Evolutionary conservation across 2,329 filamentous ascomycete genomes (phyloP).

Genomic region (Neobulgaria alba): DNA sequence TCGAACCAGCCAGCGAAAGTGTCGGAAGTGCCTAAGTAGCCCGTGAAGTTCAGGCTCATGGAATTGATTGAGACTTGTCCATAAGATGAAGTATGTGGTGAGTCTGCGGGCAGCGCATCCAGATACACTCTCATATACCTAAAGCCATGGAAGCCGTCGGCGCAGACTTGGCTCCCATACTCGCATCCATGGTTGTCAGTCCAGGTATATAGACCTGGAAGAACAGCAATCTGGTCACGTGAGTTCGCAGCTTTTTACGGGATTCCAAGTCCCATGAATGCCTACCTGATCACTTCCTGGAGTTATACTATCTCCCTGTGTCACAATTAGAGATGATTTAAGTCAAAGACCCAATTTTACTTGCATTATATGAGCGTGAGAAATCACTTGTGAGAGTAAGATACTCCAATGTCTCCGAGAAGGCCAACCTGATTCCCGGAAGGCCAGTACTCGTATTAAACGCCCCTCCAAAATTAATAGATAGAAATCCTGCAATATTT

Average conservation of each 20-base stretch:
- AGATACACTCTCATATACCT: conserved; percentile 42
- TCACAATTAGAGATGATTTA: conserved; percentile 6
- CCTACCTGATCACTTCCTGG: conserved; percentile 40
- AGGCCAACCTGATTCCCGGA: conserved; percentile 38
- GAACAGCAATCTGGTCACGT: conserved; percentile 36
- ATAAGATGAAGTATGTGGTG: conserved; percentile 35
- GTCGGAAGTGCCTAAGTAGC: conserved; percentile 38
- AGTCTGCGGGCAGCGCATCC: conserved; percentile 35
- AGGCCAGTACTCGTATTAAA: conserved; percentile 25
- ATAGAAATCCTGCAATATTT: conserved; percentile 37
- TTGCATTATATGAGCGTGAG: conserved; percentile 38
- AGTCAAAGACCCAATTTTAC: conserved; percentile 13
- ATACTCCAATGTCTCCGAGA: conserved; percentile 40
- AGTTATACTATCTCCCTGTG: conserved; percentile 31
- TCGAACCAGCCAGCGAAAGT: conserved; percentile 44
- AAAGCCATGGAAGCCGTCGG: conserved; percentile 45
- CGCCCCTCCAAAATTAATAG: conserved; percentile 35
- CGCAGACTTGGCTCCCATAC: conserved; percentile 36
- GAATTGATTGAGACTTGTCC: conserved; percentile 37
- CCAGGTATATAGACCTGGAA: conserved; percentile 36
- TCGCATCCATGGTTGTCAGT: conserved; percentile 37
- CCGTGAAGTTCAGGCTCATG: conserved; percentile 36
- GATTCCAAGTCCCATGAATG: too few species aligned
- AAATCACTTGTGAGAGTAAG: conserved; percentile 39
- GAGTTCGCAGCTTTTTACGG: too few species aligned